phyloP scores from a whole-genome alignment of 257 asterid genomes.

The Solanum pinnatisectum region DNA sequence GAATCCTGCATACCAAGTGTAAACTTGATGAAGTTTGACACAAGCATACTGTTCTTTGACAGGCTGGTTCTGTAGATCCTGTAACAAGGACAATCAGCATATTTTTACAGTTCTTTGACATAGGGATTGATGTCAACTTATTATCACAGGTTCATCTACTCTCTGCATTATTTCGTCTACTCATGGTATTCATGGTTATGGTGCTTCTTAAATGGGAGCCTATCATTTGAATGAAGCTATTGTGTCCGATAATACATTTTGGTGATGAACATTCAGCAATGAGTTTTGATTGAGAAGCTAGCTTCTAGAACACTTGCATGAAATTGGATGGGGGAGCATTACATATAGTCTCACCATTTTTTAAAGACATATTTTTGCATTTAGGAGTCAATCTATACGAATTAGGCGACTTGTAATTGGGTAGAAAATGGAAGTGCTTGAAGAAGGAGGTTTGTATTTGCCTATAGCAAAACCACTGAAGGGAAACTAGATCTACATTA shows the following conservation, averaged over 20 bases:
- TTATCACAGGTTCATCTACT: constrained; percentile 72
- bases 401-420: neutral
- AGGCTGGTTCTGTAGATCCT: constrained; percentile 98
- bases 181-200: neutral
- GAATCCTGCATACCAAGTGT: neutral
- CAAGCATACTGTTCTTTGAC: constrained; percentile 12
- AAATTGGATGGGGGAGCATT: neutral
- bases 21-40: constrained; percentile 2
- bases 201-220: neutral
- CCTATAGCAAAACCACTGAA: neutral
- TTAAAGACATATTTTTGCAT: no score
- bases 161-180: constrained; percentile 2
- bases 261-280: neutral
- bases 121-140: constrained; percentile 80
- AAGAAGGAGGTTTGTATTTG: neutral
- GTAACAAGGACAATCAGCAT: constrained; percentile 93
- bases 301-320: neutral
- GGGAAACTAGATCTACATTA: neutral
- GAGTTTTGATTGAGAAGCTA: neutral
- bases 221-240: neutral
- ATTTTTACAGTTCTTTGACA: constrained; percentile 85
- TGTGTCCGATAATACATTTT: neutral
- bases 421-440: neutral
- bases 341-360: no score
- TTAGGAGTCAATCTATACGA: no score